Base-by-base conservation (phyloP, 306 rosid genomes). In the Lithocarpus polystachyus region DNA sequence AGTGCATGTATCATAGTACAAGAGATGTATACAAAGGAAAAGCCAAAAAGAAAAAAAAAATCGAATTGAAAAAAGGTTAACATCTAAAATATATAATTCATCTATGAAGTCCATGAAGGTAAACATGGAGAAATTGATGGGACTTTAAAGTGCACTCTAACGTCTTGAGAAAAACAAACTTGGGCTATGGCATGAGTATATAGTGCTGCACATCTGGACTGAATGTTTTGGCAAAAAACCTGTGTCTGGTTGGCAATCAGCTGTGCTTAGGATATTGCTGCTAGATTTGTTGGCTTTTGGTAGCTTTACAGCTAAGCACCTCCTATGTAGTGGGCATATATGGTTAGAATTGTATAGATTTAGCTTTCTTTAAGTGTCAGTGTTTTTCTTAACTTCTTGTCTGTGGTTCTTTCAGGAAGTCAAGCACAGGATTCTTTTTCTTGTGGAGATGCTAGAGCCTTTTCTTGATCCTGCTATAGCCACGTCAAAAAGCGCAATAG, bases 371-470 rank as follows among this genome's bases (percentile, higher is more conserved):
- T 31, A 67, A 67, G 22, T 35, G 37, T 61, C n/a, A 9, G n/a
- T 19, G 13, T 67, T 35, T 55, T 26, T 75, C 18, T 75, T 75
- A 15, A 65, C 70, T 13, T 68, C 56, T 80, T 75, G 55, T 43
- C 52, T 68, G 56, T 80, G 53, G 24, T 74, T 76, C 62, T 76
- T 86, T 56, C 85, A 94, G 98, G 98, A 94, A 87, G 97, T 88
- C 33, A 90, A 94, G 84, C 90, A 83, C 83, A 90, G 77, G 81
- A 89, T 94, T 83, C 93, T 94, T 70, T 94, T 94, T 86, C 97
- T 94, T 81, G 87, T 92, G 82, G 98, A 94, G 90, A 92, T 94
- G 94, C 89, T 94, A 59, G 98, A 94, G 84, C 94, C 96, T 68
- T 94, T 89, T 81, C 91, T 94, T 61, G 97, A 94, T 89, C 98